phyloP scores from a whole-genome alignment of 345 rosid genomes.

The Eucalyptus curtisii region DNA sequence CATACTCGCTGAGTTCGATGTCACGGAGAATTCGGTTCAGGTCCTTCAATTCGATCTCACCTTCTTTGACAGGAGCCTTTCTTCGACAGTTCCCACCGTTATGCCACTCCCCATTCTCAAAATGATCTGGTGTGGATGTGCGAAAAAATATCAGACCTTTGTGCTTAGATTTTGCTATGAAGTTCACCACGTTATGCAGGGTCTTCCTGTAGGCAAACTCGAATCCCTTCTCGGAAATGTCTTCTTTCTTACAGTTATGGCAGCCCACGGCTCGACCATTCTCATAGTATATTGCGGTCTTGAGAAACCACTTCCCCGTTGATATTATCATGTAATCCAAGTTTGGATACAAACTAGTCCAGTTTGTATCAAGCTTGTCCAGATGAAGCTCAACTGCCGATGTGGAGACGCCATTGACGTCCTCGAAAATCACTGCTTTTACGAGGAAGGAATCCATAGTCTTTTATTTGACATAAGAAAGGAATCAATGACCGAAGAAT shows the following conservation, averaged over 20 bases:
- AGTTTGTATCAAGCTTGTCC: conserved; percentile 67
- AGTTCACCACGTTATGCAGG: conserved; percentile 48
- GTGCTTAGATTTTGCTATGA: conserved; percentile 34
- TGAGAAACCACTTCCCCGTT: conserved; percentile 95
- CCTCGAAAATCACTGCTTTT: conserved; percentile 85
- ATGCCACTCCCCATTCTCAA: conserved; percentile 90
- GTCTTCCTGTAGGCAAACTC: conserved; percentile 60
- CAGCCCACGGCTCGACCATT: conserved; percentile 58
- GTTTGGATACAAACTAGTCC: conserved; percentile 38
- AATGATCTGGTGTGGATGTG: conserved; percentile 88
- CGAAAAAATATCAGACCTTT: conserved; percentile 58
- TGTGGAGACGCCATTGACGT: conserved; percentile 63
- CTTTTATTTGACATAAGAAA: no score
- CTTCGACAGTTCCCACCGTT: conserved; percentile 64
- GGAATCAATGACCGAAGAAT: no score
- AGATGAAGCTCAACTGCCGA: conserved; percentile 71
- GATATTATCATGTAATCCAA: conserved; percentile 70
- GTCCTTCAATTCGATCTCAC: conserved; percentile 49
- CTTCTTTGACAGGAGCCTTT: conserved; percentile 51
- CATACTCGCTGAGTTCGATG: conserved; percentile 50
- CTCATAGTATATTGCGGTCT: conserved; percentile 75
- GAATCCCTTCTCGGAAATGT: conserved; percentile 59
- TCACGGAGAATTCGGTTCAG: conserved; percentile 45
- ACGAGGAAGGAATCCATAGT: conserved; percentile 97
- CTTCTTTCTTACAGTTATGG: conserved; percentile 57